Conservation (phyloP, 78 protist species). For the Dictyostelium brefeldianum region DNA sequence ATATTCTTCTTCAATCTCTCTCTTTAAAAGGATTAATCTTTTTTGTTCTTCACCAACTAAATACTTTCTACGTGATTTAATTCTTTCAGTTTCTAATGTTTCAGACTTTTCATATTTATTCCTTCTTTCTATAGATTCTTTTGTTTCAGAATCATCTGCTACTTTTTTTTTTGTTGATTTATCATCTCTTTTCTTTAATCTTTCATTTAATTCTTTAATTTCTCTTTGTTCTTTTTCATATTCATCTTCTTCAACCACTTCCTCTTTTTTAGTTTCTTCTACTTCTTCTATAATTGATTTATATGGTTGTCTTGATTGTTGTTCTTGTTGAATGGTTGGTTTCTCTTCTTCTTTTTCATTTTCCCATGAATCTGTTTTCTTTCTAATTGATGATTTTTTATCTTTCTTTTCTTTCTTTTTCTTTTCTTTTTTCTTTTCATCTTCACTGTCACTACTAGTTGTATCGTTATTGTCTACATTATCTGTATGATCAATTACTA, state of each 20-base stretch:
- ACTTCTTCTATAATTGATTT: conserved; percentile 38
- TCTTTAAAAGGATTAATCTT: conserved; percentile 44
- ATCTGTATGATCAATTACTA: conserved; percentile 11
- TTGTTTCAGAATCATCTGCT: neutral
- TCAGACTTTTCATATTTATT: neutral
- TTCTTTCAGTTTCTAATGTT: conserved; percentile 52
- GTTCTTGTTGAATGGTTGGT: neutral
- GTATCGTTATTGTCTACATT: neutral
- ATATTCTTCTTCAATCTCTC: conserved; percentile 83
- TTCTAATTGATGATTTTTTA: conserved; percentile 10
- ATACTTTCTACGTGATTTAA: conserved; percentile 76
- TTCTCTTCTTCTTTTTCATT: conserved; percentile 1
- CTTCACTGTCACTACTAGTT: conserved; percentile 10
- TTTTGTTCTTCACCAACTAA: conserved; percentile 72
- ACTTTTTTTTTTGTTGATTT: conserved; percentile 65
- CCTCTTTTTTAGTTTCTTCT: neutral
- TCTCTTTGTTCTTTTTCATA: conserved; percentile 83
- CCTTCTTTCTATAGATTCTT: conserved; percentile 33
- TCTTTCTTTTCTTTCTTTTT: conserved; percentile 16
- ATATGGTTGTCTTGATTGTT: conserved; percentile 12
- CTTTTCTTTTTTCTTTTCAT: conserved; percentile 15
- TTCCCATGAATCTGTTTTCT: neutral
- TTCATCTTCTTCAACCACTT: conserved; percentile 57
- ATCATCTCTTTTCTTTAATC: conserved; percentile 73
- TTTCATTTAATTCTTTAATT: conserved; percentile 59